Evolutionary conservation across 2,329 filamentous ascomycete species (phyloP).

Genomic region (Paraconiothyrium sp.): DNA sequence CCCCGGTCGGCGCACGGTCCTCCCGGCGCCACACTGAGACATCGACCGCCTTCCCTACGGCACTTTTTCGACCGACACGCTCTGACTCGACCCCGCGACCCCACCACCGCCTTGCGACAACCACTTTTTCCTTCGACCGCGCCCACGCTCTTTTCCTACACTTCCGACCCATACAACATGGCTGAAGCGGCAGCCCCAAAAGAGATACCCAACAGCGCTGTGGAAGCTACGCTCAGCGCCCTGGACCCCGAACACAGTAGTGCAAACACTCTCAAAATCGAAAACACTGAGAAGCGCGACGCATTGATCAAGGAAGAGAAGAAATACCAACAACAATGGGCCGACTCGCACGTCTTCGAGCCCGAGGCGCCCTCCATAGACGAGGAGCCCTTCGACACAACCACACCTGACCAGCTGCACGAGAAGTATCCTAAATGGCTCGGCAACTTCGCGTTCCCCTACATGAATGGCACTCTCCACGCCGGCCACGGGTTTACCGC

Average conservation of each 20-base stretch:
- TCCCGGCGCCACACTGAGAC: not conserved
- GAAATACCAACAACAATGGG: slow-evolving; percentile 90
- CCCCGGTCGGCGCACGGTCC: not conserved
- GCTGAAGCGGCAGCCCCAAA: slow-evolving; percentile 41
- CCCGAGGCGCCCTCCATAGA: slow-evolving; percentile 80
- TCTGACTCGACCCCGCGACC: not conserved
- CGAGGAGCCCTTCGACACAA: slow-evolving; percentile 79
- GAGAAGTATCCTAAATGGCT: slow-evolving; percentile 91
- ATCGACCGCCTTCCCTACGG: not conserved
- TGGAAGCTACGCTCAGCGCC: slow-evolving; percentile 61
- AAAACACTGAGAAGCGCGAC: slow-evolving; percentile 87
- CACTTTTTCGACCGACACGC: not conserved
- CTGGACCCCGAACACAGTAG: slow-evolving; percentile 64
- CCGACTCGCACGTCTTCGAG: slow-evolving; percentile 80
- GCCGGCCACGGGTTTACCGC: slow-evolving; percentile 93
- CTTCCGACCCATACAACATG: slow-evolving; percentile 33
- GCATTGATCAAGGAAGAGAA: slow-evolving; percentile 84
- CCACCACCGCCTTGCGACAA: slow-evolving; percentile 1
- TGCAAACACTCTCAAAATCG: slow-evolving; percentile 71
- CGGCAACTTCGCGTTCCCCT: slow-evolving; percentile 74
- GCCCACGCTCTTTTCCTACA: slow-evolving; percentile 12
- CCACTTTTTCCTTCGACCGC: slow-evolving; percentile 8
- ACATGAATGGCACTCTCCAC: slow-evolving; percentile 68
- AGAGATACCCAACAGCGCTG: slow-evolving; percentile 54
- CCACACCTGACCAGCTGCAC: slow-evolving; percentile 78